Base-by-base conservation (phyloP, 441 rosid species). In the Jatropha multifida region DNA sequence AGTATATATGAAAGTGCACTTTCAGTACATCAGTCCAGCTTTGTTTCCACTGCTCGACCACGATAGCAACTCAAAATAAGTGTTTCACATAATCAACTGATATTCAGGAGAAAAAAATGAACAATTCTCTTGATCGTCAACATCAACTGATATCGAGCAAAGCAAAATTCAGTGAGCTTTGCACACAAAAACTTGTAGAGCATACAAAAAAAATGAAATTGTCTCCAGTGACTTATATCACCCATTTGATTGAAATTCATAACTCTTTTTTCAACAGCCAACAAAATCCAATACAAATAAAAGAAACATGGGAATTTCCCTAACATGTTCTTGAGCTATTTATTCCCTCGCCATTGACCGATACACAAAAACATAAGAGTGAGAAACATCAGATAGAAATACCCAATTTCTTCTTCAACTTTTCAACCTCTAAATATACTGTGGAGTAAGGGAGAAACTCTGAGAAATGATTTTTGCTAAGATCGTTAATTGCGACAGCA, bases 371-470 rank as follows among this genome's bases (percentile, higher is more conserved):
- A 76, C 68, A 77, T 27, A 40, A 37, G 3, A 62, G 11, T 62
- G 2, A 54, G 67, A 37, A 23, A 23, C 60, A 74, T 89, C 83
- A 94, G 79, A 96, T 82, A 23, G 87, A 77, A 73, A 94, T 89
- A 4, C 96, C 97, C 73, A 86, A 76, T 71, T 92, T 84, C 83
- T 92, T 92, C 86, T 88, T 96, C 80, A 90, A 80, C 87, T 92
- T 94, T 82, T 96, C 99, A 37, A 96, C 99, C 87, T 94, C 99
- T 83, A 94, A 85, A 85, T 92, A 92, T 59, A 85, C 90, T 2
- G 97, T 90, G 15, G 97, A 92, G 88, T 92, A 91, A 26, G 99
- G 98, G 46, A 96, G 96, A 78, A 87, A 96, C 86, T 93, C 99
- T 2, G 89, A 82, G 88, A 85, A 91, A 84, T 96, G 79, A 76